phyloP scores from a whole-genome alignment of 305 asterid species.

The Fraxinus angustifolia region DNA sequence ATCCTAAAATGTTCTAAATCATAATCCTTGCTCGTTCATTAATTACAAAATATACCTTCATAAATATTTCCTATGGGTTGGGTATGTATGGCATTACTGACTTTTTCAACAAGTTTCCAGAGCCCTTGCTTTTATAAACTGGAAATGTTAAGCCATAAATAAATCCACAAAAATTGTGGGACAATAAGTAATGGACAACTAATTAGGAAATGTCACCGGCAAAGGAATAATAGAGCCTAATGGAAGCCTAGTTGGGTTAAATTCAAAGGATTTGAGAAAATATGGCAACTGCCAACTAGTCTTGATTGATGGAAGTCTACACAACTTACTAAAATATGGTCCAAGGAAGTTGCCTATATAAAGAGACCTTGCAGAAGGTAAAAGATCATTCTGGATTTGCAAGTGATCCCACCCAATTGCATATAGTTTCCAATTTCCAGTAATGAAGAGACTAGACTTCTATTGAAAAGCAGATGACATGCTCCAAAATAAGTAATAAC shows the following conservation, averaged over 20 bases:
- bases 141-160: neutral
- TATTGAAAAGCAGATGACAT: neutral
- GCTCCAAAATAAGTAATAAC: neutral
- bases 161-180: neutral
- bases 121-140: neutral
- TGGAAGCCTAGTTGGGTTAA: neutral
- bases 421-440: neutral
- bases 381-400: neutral
- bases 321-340: neutral
- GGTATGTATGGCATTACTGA: neutral
- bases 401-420: conserved; percentile 1
- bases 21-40: neutral
- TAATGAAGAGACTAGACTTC: neutral
- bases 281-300: neutral
- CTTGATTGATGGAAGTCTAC: neutral
- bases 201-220: neutral
- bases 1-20: neutral
- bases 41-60: neutral
- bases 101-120: neutral
- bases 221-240: neutral
- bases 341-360: neutral
- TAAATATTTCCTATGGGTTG: conserved; percentile 11
- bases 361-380: neutral
- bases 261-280: neutral
- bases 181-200: neutral